Base-by-base conservation (phyloP, 2,329 filamentous ascomycete genomes). In the Hirsutella minnesotensis region DNA sequence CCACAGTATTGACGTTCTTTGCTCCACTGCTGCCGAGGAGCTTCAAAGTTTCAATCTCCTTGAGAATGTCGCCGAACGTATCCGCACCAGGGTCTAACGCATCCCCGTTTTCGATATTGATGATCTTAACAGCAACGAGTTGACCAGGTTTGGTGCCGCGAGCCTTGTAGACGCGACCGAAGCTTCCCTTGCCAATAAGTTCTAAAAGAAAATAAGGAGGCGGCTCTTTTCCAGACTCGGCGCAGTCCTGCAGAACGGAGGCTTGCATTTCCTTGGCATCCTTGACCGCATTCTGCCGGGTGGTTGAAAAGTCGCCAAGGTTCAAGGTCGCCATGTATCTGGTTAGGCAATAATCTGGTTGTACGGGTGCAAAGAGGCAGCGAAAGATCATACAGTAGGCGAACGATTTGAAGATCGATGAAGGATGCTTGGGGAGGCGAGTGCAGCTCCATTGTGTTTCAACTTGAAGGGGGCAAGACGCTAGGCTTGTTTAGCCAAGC, bases 101-200 rank as follows among this genome's bases (percentile, higher is more conserved):
- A 59, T 90, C 86, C 49, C 77, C 75, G 54, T 84, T 82, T 54
- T 92, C 86, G 38, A 90, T 84, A 56, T 89, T 83, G 55, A 89
- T 86, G 52, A 89, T 89, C 63, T 92, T 88, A 56, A 88, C 74
- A 16, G 83, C 83, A 19, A 87, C 82, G 20, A 85, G 63, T 48
- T 72, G 59, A 33, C 66, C 64, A 3, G 65, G 67, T 37, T 61
- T 66, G 33, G 64, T 45, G 18, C 66, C 61, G 16, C 61, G 67
- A 24, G 71, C 80, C 59, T 83, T 86, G 63, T 84, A 87, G 15
- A 87, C 83, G 30, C 81, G 74, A 2, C 83, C 83, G 56, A 82
- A 86, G 47, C 76, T 79, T 36, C 83, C 83, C 56, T 86, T 86
- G 43, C 83, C 83, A 50, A 86, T 86, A 43, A 86, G 67, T 58